These are phyloP conservation scores for Tylopilus subfusipes DNA, from an alignment of 768 basidiomycete genomes.

Conservation along the genomic window DNA sequence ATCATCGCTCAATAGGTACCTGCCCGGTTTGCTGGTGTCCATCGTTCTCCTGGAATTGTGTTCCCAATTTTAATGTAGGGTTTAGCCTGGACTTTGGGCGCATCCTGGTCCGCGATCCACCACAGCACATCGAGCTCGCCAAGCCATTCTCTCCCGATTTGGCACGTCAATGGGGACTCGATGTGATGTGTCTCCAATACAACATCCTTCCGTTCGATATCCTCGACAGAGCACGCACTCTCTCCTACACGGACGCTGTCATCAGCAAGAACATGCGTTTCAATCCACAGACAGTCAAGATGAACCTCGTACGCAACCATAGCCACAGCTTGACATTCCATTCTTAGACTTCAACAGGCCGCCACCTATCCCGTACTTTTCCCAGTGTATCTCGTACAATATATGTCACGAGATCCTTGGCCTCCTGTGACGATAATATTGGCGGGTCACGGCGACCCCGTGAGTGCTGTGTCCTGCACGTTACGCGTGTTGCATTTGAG, in stretches of 20 bases:
- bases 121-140: constrained; percentile 24
- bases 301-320: constrained; percentile 40
- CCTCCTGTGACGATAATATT: constrained; percentile 29
- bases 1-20: constrained; percentile 23
- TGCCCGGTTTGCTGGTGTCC: constrained; percentile 24
- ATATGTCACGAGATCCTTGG: constrained; percentile 33
- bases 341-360: constrained; percentile 35
- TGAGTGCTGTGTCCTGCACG: constrained; percentile 5
- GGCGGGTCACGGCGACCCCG: constrained; percentile 26
- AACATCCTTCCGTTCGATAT: constrained; percentile 50
- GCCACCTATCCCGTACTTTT: constrained; percentile 61
- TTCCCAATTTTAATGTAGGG: constrained; percentile 9
- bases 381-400: constrained; percentile 60
- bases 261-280: constrained; percentile 40
- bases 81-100: constrained; percentile 38
- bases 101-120: constrained; percentile 35
- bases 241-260: constrained; percentile 36
- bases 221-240: constrained; percentile 35
- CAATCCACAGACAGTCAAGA: constrained; percentile 41
- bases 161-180: constrained; percentile 43
- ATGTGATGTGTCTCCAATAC: constrained; percentile 57
- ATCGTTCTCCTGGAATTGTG: not conserved
- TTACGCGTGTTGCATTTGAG: not conserved
- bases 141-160: constrained; percentile 50
- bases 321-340: not conserved